phyloP scores from a whole-genome alignment of 352 stramenopile species.

The Saprolegnia parasitica region DNA sequence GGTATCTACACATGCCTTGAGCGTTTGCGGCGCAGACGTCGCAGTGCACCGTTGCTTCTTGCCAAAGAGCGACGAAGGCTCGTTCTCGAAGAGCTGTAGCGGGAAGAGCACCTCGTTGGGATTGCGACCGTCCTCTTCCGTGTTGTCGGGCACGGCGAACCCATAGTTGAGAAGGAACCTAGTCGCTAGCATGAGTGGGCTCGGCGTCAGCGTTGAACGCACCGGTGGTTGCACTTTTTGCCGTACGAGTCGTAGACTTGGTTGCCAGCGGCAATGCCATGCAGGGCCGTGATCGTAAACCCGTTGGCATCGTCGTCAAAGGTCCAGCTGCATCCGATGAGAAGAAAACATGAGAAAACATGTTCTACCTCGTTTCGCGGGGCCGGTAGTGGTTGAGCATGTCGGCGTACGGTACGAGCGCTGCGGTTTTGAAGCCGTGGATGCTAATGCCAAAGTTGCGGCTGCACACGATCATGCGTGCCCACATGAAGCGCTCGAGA shows the following conservation, averaged over 20 bases:
- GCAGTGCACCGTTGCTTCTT: conserved; percentile 16
- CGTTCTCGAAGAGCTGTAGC: conserved; percentile 49
- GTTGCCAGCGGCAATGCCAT: conserved; percentile 62
- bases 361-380: conserved; percentile 96
- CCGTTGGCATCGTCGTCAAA: conserved; percentile 79
- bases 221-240: conserved; percentile 99
- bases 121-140: conserved; percentile 96
- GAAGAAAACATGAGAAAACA: conserved; percentile 20
- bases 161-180: conserved; percentile 99
- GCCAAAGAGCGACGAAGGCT: conserved; percentile 27
- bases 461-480: conserved; percentile 97
- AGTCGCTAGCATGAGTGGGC: neutral
- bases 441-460: conserved; percentile 99
- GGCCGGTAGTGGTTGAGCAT: conserved; percentile 99
- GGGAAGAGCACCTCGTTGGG: conserved; percentile 95
- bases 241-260: conserved; percentile 99
- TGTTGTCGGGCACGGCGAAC: conserved; percentile 98
- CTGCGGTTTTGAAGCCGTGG: conserved; percentile 94
- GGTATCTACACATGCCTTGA: conserved; percentile 39
- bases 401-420: conserved; percentile 98
- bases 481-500: conserved; percentile 97
- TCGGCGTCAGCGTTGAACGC: neutral
- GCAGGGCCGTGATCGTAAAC: conserved; percentile 88
- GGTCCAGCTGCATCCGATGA: conserved; percentile 52
- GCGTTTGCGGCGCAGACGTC: conserved; percentile 51